Evolutionary conservation across 2,329 filamentous ascomycete species (phyloP).

Genomic region (Fusarium luffae): DNA sequence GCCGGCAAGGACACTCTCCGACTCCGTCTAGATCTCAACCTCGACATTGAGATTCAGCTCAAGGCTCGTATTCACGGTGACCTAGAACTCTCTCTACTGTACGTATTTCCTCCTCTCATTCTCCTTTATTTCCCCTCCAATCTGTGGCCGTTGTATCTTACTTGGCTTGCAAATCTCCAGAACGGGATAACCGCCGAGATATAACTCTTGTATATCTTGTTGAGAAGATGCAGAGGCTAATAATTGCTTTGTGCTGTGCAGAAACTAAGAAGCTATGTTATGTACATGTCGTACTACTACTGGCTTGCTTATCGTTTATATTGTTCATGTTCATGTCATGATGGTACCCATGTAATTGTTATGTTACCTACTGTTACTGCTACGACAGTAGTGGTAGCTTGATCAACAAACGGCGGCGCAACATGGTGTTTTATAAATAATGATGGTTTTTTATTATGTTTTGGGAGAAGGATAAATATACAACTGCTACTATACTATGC

Average conservation of each 20-base stretch:
- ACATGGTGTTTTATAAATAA: slow-evolving; percentile 30
- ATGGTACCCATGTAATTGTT: slow-evolving; percentile 39
- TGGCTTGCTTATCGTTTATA: background rate
- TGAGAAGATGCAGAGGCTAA: slow-evolving; percentile 42
- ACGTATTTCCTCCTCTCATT: slow-evolving; percentile 49
- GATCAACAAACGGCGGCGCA: slow-evolving; percentile 28
- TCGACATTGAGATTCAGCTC: slow-evolving; percentile 85
- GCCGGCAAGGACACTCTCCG: slow-evolving; percentile 72
- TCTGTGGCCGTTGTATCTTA: slow-evolving; percentile 42
- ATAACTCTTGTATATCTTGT: background rate
- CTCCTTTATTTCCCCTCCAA: background rate
- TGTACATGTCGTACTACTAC: background rate
- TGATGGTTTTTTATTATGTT: slow-evolving; percentile 12
- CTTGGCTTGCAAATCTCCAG: slow-evolving; percentile 43
- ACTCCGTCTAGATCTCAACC: slow-evolving; percentile 79
- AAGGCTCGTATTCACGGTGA: slow-evolving; percentile 90
- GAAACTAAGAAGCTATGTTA: slow-evolving; percentile 31
- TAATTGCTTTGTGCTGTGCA: slow-evolving; percentile 34
- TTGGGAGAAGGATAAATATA: slow-evolving; percentile 27
- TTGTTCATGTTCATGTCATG: slow-evolving; percentile 22
- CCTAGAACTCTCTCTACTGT: slow-evolving; percentile 78
- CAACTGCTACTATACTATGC: background rate
- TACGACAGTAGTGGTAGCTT: background rate
- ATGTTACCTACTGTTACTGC: slow-evolving; percentile 11
- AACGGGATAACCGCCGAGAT: slow-evolving; percentile 38